A percentile compares a stretch with the other conserved stretches of the same genome.
phyloP scores from a whole-genome alignment of 768 basidiomycete genomes.

The Leccinum olivaceopallidum region DNA sequence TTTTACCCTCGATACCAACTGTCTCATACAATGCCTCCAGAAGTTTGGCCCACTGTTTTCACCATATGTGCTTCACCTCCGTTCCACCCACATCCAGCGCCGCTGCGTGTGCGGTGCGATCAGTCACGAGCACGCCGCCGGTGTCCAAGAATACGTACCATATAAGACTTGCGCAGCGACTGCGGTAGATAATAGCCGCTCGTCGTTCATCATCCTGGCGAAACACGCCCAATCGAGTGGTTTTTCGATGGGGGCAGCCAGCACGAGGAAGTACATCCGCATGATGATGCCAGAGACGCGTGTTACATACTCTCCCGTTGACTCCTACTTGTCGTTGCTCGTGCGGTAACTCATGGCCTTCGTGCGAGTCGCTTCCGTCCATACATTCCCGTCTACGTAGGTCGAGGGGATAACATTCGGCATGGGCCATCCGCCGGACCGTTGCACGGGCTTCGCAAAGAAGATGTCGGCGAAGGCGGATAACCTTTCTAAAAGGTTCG shows the following conservation, averaged over 20 bases:
- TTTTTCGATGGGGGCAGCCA: slow-evolving; percentile 45
- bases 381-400: slow-evolving; percentile 51
- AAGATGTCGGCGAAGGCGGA: slow-evolving; percentile 70
- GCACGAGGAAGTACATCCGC: slow-evolving; percentile 82
- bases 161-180: slow-evolving; percentile 69
- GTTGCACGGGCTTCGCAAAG: slow-evolving; percentile 82
- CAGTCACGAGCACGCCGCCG: slow-evolving; percentile 4
- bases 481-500: slow-evolving; percentile 63
- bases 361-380: slow-evolving; percentile 40
- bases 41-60: slow-evolving; percentile 78
- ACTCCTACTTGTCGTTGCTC: slow-evolving; percentile 50
- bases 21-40: slow-evolving; percentile 66
- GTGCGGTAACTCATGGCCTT: slow-evolving; percentile 62
- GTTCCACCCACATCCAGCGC: slow-evolving; percentile 71
- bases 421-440: slow-evolving; percentile 85
- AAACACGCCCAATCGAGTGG: slow-evolving; percentile 65
- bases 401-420: slow-evolving; percentile 58
- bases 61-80: slow-evolving; percentile 64
- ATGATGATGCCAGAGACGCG: slow-evolving; percentile 72
- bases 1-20: slow-evolving; percentile 43
- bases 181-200: slow-evolving; percentile 51
- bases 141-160: slow-evolving; percentile 39
- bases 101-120: slow-evolving; percentile 46
- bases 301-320: slow-evolving; percentile 56
- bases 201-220: slow-evolving; percentile 56